These are phyloP conservation scores for Cutaneotrichosporon sp. DNA, from an alignment of 1,284 basidiomycete species.

Conservation along the genomic window DNA sequence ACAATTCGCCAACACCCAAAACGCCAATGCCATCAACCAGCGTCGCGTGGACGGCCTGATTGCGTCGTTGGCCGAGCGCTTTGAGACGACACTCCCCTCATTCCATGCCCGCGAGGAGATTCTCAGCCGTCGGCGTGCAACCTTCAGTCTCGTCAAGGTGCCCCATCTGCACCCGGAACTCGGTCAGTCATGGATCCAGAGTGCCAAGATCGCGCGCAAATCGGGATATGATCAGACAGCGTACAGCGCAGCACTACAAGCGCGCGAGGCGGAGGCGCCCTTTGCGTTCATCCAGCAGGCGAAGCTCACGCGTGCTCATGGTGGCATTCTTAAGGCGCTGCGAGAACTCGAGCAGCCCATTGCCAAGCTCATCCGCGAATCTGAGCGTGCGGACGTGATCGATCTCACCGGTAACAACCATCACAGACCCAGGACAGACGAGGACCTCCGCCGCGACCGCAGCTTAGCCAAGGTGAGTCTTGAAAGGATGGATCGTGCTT, in stretches of 20 bases:
- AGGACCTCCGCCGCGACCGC: slow-evolving; percentile 42
- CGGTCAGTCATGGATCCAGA: slow-evolving; percentile 84
- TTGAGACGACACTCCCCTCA: slow-evolving; percentile 68
- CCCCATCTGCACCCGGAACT: slow-evolving; percentile 60
- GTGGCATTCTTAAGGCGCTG: slow-evolving; percentile 81
- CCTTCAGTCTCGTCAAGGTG: slow-evolving; percentile 60
- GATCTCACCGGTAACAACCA: slow-evolving; percentile 54
- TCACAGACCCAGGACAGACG: slow-evolving; percentile 55
- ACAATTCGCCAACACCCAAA: background rate
- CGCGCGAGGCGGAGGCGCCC: slow-evolving; percentile 69
- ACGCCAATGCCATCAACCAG: slow-evolving; percentile 12
- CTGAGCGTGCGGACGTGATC: slow-evolving; percentile 43
- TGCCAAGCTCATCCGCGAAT: slow-evolving; percentile 8
- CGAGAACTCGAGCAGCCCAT: slow-evolving; percentile 63
- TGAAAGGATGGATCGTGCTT: slow-evolving; percentile 1
- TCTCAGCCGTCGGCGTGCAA: slow-evolving; percentile 83
- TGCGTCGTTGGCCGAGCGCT: slow-evolving; percentile 37
- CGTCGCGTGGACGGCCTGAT: slow-evolving; percentile 27
- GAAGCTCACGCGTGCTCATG: slow-evolving; percentile 76
- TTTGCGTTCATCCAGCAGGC: slow-evolving; percentile 90
- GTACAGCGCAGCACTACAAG: slow-evolving; percentile 93
- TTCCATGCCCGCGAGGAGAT: slow-evolving; percentile 91
- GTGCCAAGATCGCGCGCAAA: slow-evolving; percentile 92
- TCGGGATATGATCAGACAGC: slow-evolving; percentile 95
- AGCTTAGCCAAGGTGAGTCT: slow-evolving; percentile 65